Percentiles rank a stretch among this genome's conserved stretches.
Conservation (phyloP, 768 basidiomycete species). For the Lactarius sp. region DNA sequence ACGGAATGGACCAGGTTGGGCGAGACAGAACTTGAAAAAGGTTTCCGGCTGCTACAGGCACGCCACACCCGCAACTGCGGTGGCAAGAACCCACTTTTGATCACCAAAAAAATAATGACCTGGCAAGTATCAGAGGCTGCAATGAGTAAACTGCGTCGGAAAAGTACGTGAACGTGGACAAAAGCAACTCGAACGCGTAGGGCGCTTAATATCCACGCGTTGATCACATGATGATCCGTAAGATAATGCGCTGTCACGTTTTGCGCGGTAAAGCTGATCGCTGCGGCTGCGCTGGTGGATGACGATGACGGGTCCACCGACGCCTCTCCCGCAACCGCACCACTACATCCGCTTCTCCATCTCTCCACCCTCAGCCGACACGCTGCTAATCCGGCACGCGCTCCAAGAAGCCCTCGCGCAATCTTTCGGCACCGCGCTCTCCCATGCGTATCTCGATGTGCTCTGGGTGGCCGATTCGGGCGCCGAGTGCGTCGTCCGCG, state of each 20-base stretch:
- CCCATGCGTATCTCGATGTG: constrained; percentile 53
- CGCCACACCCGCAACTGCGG: no score
- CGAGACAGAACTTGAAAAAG: no score
- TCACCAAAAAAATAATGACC: no score
- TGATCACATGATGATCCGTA: not conserved
- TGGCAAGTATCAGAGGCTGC: no score
- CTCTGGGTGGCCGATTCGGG: constrained; percentile 47
- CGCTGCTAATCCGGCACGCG: constrained; percentile 46
- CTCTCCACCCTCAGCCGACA: constrained; percentile 38
- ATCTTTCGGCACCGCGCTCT: constrained; percentile 49
- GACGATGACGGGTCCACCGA: not conserved
- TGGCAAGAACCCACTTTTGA: no score
- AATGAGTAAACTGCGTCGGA: no score
- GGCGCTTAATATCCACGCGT: not conserved
- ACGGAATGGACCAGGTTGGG: no score
- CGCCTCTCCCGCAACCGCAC: constrained; percentile 26
- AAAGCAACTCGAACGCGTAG: not conserved
- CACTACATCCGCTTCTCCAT: constrained; percentile 48
- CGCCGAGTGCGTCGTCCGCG: constrained; percentile 39
- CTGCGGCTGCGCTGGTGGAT: no score
- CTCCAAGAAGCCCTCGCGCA: constrained; percentile 52
- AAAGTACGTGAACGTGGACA: no score
- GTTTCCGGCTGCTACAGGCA: no score
- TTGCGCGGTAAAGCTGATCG: no score
- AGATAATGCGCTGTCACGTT: no score